A percentile compares a stretch with the other conserved stretches of the same genome.
These are phyloP conservation scores for Exserohilum turcica DNA, from an alignment of 2,329 filamentous ascomycete genomes.

Conservation along the genomic window DNA sequence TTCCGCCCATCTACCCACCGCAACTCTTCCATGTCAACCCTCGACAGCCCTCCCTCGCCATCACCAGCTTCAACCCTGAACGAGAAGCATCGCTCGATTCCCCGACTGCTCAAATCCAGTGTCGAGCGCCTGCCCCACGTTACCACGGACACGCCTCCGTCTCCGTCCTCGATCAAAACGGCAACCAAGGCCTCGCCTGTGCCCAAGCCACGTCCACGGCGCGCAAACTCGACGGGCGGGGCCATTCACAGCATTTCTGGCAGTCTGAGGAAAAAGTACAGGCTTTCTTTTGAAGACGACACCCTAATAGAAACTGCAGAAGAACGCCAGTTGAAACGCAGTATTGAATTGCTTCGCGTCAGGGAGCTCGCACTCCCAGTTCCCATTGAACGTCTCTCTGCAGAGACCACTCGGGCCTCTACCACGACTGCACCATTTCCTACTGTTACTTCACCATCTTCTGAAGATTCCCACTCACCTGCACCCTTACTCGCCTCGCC, in stretches of 20 bases:
- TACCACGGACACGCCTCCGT: conserved; percentile 17
- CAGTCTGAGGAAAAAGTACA: conserved; percentile 37
- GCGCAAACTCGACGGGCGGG: conserved; percentile 44
- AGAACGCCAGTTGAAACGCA: conserved; percentile 40
- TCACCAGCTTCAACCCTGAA: conserved; percentile 40
- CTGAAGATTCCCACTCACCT: conserved; percentile 10
- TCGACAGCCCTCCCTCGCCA: conserved; percentile 39
- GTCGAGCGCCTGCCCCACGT: conserved; percentile 31
- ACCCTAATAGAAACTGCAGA: conserved; percentile 39
- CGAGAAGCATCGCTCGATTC: conserved; percentile 40
- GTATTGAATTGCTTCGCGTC: conserved; percentile 38
- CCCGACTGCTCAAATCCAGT: conserved; percentile 35
- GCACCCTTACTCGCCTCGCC: conserved; percentile 18
- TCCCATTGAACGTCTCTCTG: conserved; percentile 16
- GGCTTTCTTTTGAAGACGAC: conserved; percentile 36
- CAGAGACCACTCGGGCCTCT: conserved; percentile 2
- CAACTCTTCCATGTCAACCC: conserved; percentile 38
- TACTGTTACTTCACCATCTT: conserved; percentile 19
- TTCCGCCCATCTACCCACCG: conserved; percentile 29
- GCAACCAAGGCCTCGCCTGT: conserved; percentile 27
- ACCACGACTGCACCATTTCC: conserved; percentile 17
- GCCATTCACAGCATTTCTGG: conserved; percentile 31
- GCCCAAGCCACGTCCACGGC: conserved; percentile 35
- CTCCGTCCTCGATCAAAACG: conserved; percentile 28
- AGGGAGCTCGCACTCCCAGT: conserved; percentile 36